Evolutionary conservation across 2,329 filamentous ascomycete species (phyloP).

Genomic region (Orbilia javanica): DNA sequence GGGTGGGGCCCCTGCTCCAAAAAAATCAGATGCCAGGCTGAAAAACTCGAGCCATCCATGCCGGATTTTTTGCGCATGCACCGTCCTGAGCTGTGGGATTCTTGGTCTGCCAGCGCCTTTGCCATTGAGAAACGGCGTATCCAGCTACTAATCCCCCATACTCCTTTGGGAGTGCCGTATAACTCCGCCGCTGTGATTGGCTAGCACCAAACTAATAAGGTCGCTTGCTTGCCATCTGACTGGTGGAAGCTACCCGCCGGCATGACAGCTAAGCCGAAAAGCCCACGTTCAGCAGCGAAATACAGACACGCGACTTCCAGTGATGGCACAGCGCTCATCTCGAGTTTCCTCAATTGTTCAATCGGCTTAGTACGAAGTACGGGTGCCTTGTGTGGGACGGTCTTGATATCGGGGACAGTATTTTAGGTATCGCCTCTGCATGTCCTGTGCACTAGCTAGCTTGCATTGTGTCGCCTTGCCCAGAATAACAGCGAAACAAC

Average conservation of each 20-base stretch:
- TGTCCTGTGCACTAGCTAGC: neutral
- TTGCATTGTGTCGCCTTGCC: conserved; percentile 45
- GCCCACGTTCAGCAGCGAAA: conserved; percentile 41
- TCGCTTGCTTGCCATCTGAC: conserved; percentile 52
- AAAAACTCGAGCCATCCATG: conserved; percentile 37
- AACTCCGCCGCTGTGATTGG: conserved; percentile 40
- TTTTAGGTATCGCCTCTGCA: conserved; percentile 24
- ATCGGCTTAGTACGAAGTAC: conserved; percentile 45
- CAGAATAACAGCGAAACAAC: conserved; percentile 28
- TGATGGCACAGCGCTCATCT: conserved; percentile 21
- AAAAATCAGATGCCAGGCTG: conserved; percentile 51
- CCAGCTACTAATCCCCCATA: conserved; percentile 45
- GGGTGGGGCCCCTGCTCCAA: conserved; percentile 33
- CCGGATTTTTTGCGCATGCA: conserved; percentile 39
- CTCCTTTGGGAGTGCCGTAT: conserved; percentile 35
- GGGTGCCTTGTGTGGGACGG: conserved; percentile 50
- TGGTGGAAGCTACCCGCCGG: conserved; percentile 54
- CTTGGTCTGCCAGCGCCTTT: conserved; percentile 20
- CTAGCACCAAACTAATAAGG: conserved; percentile 31
- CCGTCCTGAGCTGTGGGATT: conserved; percentile 48
- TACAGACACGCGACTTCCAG: conserved; percentile 35
- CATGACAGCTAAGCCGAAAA: conserved; percentile 33
- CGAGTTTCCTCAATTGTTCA: conserved; percentile 50
- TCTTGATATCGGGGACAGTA: conserved; percentile 47
- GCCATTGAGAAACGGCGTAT: conserved; percentile 32